These are phyloP conservation scores for Podaxis mareebaensis DNA, from an alignment of 768 basidiomycete species.

Conservation along the genomic window DNA sequence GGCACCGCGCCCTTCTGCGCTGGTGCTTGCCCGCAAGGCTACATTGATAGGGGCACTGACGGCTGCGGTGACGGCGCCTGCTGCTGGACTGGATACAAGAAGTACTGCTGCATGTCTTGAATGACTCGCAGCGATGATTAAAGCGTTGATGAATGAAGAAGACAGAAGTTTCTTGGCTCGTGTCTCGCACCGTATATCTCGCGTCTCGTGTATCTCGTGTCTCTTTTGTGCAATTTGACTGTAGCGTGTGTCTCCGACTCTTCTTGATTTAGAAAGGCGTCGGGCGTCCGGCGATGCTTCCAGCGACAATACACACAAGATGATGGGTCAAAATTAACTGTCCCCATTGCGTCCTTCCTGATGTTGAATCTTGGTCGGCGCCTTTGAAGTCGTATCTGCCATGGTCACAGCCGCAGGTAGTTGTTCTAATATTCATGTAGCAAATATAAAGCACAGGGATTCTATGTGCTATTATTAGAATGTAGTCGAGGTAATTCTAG, in stretches of 20 bases:
- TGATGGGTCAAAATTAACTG: too few relatives aligned
- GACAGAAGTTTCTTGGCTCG: neutral
- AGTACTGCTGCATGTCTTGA: neutral
- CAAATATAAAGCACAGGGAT: neutral
- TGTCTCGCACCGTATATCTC: neutral
- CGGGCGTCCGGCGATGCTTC: too few relatives aligned
- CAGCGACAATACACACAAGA: too few relatives aligned
- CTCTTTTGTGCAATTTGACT: neutral
- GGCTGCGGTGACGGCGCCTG: too few relatives aligned
- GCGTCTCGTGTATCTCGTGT: too few relatives aligned
- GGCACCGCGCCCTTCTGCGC: too few relatives aligned
- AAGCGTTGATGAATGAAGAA: neutral
- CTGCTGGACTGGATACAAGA: too few relatives aligned
- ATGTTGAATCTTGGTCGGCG: neutral
- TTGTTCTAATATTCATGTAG: neutral
- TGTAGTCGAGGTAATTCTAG: neutral
- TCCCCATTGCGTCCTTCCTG: too few relatives aligned
- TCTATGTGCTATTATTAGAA: neutral
- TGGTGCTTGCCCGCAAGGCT: too few relatives aligned
- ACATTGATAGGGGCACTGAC: too few relatives aligned
- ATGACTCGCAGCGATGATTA: neutral
- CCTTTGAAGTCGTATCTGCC: too few relatives aligned
- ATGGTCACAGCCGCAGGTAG: neutral
- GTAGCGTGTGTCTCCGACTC: neutral
- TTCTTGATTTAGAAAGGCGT: neutral